Evolutionary conservation across 768 basidiomycete species (phyloP).

Genomic region (Coprinopsis strossmayeri): DNA sequence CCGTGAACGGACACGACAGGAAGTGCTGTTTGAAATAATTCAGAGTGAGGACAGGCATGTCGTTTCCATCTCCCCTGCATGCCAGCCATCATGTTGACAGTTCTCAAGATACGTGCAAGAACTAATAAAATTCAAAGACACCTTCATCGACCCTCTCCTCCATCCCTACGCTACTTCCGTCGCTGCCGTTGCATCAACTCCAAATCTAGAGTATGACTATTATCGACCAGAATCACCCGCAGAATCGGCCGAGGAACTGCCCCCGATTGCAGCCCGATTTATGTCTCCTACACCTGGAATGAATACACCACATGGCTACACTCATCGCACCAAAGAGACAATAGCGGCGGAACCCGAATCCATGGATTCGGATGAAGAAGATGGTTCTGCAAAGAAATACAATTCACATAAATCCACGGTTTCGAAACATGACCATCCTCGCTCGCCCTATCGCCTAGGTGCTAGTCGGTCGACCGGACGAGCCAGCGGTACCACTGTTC

Average conservation of each 20-base stretch:
- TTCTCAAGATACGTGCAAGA: constrained; percentile 81
- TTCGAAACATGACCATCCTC: constrained; percentile 62
- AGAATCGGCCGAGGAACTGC: constrained; percentile 70
- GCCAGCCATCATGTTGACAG: constrained; percentile 11
- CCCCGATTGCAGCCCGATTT: constrained; percentile 89
- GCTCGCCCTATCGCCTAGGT: constrained; percentile 66
- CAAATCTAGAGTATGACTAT: constrained; percentile 63
- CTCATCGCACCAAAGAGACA: constrained; percentile 45
- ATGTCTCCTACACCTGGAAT: constrained; percentile 64
- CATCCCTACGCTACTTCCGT: constrained; percentile 65
- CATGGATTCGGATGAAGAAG: constrained; percentile 61
- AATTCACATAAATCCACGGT: constrained; percentile 24
- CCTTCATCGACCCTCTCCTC: constrained; percentile 83
- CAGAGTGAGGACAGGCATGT: constrained; percentile 88
- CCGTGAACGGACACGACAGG: constrained; percentile 90
- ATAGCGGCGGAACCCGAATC: constrained; percentile 72
- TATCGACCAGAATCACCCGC: constrained; percentile 62
- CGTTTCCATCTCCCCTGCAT: constrained; percentile 9
- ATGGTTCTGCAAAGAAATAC: constrained; percentile 45
- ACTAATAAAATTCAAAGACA: constrained; percentile 86
- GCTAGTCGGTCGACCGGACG: constrained; percentile 33
- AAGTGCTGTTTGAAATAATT: constrained; percentile 95
- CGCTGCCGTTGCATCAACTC: constrained; percentile 45
- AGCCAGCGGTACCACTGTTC: constrained; percentile 44
- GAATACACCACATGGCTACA: constrained; percentile 24